Conservation (phyloP, 2,329 filamentous ascomycete genomes). For the Aureobasidium sp. region DNA sequence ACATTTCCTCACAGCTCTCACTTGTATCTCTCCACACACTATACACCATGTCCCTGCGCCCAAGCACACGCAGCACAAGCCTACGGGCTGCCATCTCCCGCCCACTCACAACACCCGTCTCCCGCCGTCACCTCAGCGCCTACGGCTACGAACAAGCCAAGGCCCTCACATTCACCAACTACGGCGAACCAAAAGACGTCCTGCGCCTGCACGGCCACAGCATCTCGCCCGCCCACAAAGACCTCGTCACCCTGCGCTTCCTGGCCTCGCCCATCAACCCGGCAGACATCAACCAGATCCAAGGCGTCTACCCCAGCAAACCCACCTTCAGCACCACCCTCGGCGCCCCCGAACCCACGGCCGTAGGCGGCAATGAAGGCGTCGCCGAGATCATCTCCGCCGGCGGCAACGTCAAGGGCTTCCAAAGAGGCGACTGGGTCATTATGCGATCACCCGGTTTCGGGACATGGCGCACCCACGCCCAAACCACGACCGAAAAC, state of each 20-base stretch:
- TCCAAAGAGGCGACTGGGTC: slow-evolving; percentile 83
- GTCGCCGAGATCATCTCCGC: slow-evolving; percentile 79
- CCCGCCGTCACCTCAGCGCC: slow-evolving; percentile 43
- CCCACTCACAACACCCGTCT: neutral
- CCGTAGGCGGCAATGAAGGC: slow-evolving; percentile 83
- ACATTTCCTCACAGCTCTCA: neutral
- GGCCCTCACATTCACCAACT: slow-evolving; percentile 66
- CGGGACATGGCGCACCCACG: slow-evolving; percentile 93
- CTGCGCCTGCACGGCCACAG: slow-evolving; percentile 65
- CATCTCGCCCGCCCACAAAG: slow-evolving; percentile 66
- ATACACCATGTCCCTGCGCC: slow-evolving; percentile 12
- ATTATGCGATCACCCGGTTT: slow-evolving; percentile 77
- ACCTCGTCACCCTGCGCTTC: slow-evolving; percentile 70
- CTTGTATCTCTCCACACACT: neutral
- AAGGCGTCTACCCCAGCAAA: slow-evolving; percentile 88
- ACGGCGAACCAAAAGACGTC: slow-evolving; percentile 69
- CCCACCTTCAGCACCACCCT: slow-evolving; percentile 69
- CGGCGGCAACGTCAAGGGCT: slow-evolving; percentile 54
- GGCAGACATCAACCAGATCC: slow-evolving; percentile 95
- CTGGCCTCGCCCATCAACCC: slow-evolving; percentile 93
- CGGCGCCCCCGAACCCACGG: slow-evolving; percentile 68
- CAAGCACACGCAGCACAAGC: slow-evolving; percentile 11
- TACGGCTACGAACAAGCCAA: slow-evolving; percentile 83
- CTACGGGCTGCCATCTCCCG: neutral
- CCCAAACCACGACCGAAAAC: slow-evolving; percentile 53